Evolutionary conservation across 139 green algal genomes (phyloP).

Genomic region (Mychonastes homosphaera): DNA sequence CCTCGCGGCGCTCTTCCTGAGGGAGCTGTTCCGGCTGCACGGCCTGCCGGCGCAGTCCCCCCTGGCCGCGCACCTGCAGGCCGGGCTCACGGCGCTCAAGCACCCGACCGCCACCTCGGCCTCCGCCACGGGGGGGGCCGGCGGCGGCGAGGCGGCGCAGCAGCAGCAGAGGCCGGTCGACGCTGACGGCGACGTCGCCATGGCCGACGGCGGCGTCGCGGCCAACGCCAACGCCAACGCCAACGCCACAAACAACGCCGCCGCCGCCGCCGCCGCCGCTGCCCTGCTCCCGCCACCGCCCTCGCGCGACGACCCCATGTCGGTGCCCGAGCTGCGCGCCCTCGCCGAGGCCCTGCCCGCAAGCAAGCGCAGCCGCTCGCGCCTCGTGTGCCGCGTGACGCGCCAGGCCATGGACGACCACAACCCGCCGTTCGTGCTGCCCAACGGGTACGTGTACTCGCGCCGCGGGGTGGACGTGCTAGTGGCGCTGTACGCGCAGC

Average conservation of each 20-base stretch:
- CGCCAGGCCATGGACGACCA: conserved; percentile 77
- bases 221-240: no score
- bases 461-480: background rate
- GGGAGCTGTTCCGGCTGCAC: conserved; percentile 73
- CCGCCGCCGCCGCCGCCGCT: no score
- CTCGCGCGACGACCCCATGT: conserved; percentile 71
- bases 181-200: background rate
- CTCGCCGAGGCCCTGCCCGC: conserved; percentile 70
- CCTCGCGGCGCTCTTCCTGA: conserved; percentile 53
- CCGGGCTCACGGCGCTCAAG: conserved; percentile 68
- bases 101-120: conserved; percentile 30
- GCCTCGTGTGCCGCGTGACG: conserved; percentile 80
- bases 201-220: no score
- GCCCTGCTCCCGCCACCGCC: no score
- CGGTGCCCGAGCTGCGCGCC: conserved; percentile 50
- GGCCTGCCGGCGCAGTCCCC: conserved; percentile 55
- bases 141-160: no score
- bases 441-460: conserved; percentile 77
- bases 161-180: conserved; percentile 8
- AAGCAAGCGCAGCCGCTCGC: conserved; percentile 73
- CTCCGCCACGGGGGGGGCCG: no score
- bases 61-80: conserved; percentile 69
- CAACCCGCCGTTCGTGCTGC: conserved; percentile 86
- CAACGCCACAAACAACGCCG: no score
- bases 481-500: background rate